phyloP scores from a whole-genome alignment of 2,329 filamentous ascomycete species.

The Oidium heveae region DNA sequence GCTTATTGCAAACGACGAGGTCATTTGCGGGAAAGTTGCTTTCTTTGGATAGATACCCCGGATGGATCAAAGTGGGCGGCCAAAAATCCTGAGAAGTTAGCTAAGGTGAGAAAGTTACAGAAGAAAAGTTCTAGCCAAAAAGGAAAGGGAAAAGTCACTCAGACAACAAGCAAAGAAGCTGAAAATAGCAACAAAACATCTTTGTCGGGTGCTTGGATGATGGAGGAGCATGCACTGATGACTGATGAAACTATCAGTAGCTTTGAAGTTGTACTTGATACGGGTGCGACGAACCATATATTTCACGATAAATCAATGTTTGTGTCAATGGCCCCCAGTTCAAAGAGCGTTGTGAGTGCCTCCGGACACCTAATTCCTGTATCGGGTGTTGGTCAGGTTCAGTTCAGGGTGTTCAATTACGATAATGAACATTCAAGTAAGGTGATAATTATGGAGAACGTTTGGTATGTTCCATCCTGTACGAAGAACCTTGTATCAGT shows the following conservation, averaged over 20 bases:
- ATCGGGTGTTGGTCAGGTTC: background rate
- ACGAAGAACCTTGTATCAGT: background rate
- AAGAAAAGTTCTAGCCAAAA: background rate
- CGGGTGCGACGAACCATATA: background rate
- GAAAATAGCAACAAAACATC: background rate
- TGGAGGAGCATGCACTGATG: background rate
- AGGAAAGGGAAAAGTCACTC: background rate
- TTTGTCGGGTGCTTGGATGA: background rate
- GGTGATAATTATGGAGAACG: background rate
- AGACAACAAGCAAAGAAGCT: background rate
- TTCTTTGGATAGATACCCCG: background rate
- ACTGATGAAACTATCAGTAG: background rate
- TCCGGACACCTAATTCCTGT: background rate
- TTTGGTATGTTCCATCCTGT: background rate
- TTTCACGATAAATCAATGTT: background rate
- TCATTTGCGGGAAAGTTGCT: background rate
- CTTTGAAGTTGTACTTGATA: background rate
- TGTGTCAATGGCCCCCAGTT: background rate
- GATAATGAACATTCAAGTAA: background rate
- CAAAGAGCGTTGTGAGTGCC: background rate
- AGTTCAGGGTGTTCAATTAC: background rate
- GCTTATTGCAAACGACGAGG: background rate
- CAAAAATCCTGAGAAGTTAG: background rate
- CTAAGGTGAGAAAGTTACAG: background rate
- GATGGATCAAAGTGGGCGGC: background rate